Percentiles rank a stretch among this genome's conserved stretches.
Conservation (phyloP, 2,329 filamentous ascomycete species). For the Aureobasidium vineae region DNA sequence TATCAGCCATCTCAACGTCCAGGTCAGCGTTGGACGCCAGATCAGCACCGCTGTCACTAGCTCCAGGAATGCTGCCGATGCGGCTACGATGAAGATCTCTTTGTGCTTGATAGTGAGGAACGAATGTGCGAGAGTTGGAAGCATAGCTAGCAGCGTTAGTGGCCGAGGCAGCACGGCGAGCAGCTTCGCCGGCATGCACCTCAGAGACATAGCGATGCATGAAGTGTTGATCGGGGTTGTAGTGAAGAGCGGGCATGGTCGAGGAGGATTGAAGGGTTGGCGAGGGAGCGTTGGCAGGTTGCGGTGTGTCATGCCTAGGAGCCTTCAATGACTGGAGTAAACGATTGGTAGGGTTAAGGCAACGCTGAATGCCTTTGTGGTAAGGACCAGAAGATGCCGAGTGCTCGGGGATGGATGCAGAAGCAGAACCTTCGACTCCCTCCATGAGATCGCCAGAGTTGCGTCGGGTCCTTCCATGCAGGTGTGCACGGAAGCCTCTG, state of each 20-base stretch:
- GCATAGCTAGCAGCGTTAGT: slow-evolving; percentile 21
- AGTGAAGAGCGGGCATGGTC: slow-evolving; percentile 26
- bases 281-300: slow-evolving; percentile 28
- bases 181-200: slow-evolving; percentile 25
- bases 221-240: slow-evolving; percentile 22
- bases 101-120: slow-evolving; percentile 28
- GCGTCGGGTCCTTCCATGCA: slow-evolving; percentile 19
- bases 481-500: slow-evolving; percentile 21
- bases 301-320: slow-evolving; percentile 29
- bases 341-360: slow-evolving; percentile 9
- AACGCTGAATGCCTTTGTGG: slow-evolving; percentile 23
- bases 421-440: slow-evolving; percentile 27
- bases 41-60: slow-evolving; percentile 41
- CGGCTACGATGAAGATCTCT: slow-evolving; percentile 26
- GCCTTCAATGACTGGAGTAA: slow-evolving; percentile 26
- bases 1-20: slow-evolving; percentile 33
- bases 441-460: slow-evolving; percentile 29
- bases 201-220: slow-evolving; percentile 24
- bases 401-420: slow-evolving; percentile 25
- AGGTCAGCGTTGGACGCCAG: slow-evolving; percentile 39
- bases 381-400: slow-evolving; percentile 19
- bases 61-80: slow-evolving; percentile 31
- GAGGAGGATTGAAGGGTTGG: slow-evolving; percentile 24
- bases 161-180: slow-evolving; percentile 28
- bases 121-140: background rate